These are phyloP conservation scores for Lyophyllum semitale DNA, from an alignment of 768 basidiomycete species.

Conservation along the genomic window DNA sequence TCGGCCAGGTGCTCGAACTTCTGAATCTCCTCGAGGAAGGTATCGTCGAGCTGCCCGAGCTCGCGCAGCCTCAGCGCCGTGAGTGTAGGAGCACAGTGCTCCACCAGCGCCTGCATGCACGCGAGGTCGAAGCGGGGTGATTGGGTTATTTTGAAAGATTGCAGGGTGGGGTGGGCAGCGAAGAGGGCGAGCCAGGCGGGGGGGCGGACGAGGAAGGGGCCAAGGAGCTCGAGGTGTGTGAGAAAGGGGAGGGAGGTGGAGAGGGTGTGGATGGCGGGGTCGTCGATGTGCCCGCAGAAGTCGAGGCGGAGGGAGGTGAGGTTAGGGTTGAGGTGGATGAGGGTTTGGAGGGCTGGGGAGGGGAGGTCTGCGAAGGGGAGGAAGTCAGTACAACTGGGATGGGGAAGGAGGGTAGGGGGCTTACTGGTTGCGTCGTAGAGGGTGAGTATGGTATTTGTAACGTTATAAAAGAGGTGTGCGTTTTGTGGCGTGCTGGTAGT, in stretches of 20 bases:
- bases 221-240: conserved; percentile 75
- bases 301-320: conserved; percentile 79
- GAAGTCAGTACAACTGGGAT: conserved; percentile 27
- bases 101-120: conserved; percentile 63
- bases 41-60: conserved; percentile 69
- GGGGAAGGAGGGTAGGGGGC: neutral
- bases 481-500: conserved; percentile 71
- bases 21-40: conserved; percentile 49
- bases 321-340: conserved; percentile 83
- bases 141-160: conserved; percentile 79
- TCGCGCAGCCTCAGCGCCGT: conserved; percentile 79
- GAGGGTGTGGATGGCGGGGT: conserved; percentile 60
- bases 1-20: conserved; percentile 38
- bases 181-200: conserved; percentile 80
- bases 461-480: conserved; percentile 81
- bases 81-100: conserved; percentile 46
- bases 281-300: conserved; percentile 82
- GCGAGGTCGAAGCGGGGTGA: conserved; percentile 82
- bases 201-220: conserved; percentile 81
- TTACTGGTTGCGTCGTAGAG: conserved; percentile 93
- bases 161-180: conserved; percentile 58
- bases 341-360: conserved; percentile 64
- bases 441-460: conserved; percentile 62
- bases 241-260: conserved; percentile 65
- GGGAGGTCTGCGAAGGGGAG: conserved; percentile 54